Conservation (phyloP, 2,329 filamentous ascomycete species). For the Ophiocordyceps australis region DNA sequence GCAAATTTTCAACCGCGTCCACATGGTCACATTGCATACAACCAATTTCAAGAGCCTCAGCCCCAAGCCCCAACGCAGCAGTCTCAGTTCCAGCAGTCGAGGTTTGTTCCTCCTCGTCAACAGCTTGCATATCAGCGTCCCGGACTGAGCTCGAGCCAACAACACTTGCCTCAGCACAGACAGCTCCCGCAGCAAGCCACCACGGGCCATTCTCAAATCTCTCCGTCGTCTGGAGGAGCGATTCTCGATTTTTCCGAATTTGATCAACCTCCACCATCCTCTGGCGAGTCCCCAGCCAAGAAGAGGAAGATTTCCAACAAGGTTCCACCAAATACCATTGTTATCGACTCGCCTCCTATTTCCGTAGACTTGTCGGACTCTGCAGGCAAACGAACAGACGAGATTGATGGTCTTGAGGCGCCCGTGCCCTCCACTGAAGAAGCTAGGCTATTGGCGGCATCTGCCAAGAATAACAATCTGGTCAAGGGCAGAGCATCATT, state of each 20-base stretch:
- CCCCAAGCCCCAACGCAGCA: constrained; percentile 2
- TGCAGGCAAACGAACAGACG: constrained; percentile 13
- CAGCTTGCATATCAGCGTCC: constrained; percentile 7
- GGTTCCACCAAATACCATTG: constrained; percentile 8
- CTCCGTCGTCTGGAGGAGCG: constrained; percentile 2
- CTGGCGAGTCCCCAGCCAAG: constrained; percentile 13
- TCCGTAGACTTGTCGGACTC: constrained; percentile 11
- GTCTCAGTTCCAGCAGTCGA: constrained; percentile 3
- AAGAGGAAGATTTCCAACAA: constrained; percentile 18
- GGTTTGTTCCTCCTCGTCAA: constrained; percentile 6
- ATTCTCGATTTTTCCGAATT: too few relatives aligned
- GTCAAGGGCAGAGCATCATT: constrained; percentile 18
- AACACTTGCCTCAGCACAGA: constrained; percentile 6
- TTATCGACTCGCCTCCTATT: constrained; percentile 8
- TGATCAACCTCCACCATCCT: not conserved
- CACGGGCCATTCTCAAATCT: constrained; percentile 6
- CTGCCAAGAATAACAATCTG: constrained; percentile 17
- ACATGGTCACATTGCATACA: constrained; percentile 2
- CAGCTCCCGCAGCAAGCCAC: constrained; percentile 8
- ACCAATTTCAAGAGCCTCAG: constrained; percentile 2
- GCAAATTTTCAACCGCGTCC: constrained; percentile 5
- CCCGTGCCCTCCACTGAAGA: constrained; percentile 16
- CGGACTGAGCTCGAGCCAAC: constrained; percentile 1
- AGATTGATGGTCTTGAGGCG: constrained; percentile 12
- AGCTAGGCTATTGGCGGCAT: constrained; percentile 15